A percentile compares a stretch with the other conserved stretches of the same genome.
phyloP scores from a whole-genome alignment of 1,284 basidiomycete species.

The Apiotrichum siamense region DNA sequence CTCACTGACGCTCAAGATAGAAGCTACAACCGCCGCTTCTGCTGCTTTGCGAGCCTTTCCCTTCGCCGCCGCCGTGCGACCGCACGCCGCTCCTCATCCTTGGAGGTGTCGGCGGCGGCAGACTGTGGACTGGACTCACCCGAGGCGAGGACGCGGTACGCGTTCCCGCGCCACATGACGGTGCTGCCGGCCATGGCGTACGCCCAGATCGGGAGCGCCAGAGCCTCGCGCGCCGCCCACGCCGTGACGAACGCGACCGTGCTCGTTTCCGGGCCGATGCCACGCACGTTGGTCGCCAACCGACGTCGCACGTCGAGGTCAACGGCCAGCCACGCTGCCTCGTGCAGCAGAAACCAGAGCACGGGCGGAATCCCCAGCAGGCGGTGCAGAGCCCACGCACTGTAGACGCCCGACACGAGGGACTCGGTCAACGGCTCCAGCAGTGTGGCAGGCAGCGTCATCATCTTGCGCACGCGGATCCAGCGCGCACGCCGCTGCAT shows the following conservation, averaged over 20 bases:
- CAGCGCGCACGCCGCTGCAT: constrained; percentile 79
- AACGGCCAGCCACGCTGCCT: constrained; percentile 55
- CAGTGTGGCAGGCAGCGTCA: constrained; percentile 76
- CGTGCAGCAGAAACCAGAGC: constrained; percentile 62
- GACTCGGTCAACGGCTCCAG: constrained; percentile 86
- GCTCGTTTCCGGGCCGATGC: constrained; percentile 60
- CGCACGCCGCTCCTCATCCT: too few relatives aligned
- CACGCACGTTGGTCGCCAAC: constrained; percentile 55
- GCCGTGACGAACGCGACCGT: constrained; percentile 58
- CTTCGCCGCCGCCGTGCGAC: not conserved
- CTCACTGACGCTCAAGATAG: too few relatives aligned
- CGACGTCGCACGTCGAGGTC: constrained; percentile 41
- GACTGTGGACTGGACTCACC: constrained; percentile 20
- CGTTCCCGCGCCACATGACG: constrained; percentile 72
- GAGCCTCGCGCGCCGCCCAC: constrained; percentile 68
- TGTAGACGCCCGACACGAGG: constrained; percentile 62
- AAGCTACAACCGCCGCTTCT: too few relatives aligned
- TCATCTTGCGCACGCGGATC: constrained; percentile 89
- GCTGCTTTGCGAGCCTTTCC: too few relatives aligned
- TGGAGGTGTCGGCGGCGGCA: too few relatives aligned
- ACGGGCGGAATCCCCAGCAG: constrained; percentile 58
- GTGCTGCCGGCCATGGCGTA: constrained; percentile 70
- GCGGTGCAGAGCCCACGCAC: constrained; percentile 55
- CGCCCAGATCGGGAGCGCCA: constrained; percentile 79
- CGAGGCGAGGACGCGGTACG: constrained; percentile 38